phyloP scores from a whole-genome alignment of 257 asterid genomes.

The Echium plantagineum region DNA sequence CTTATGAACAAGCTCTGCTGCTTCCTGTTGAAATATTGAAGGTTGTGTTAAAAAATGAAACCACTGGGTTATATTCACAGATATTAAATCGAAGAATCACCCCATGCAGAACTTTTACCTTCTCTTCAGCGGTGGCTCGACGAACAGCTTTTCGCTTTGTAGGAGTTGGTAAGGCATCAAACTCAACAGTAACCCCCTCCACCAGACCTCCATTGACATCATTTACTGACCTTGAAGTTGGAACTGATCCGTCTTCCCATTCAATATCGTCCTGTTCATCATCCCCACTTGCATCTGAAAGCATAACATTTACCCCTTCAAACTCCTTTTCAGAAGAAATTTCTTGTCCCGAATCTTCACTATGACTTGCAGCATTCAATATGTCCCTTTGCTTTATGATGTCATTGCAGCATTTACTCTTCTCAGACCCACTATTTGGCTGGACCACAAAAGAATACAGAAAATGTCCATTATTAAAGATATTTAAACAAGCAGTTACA shows the following conservation, averaged over 20 bases:
- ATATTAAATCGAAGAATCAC: constrained; percentile 2
- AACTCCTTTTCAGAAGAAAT: constrained; percentile 16
- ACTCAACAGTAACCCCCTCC: constrained; percentile 65
- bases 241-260: constrained; percentile 81
- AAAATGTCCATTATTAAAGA: constrained; percentile 1
- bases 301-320: constrained; percentile 9
- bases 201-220: constrained; percentile 26
- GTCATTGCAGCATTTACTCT: constrained; percentile 9
- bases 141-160: constrained; percentile 48
- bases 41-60: constrained; percentile 1
- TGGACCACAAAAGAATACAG: constrained; percentile 17
- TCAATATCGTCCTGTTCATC: constrained; percentile 44
- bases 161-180: constrained; percentile 50
- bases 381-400: constrained; percentile 15
- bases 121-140: constrained; percentile 84
- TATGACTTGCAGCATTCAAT: constrained; percentile 19
- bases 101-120: constrained; percentile 28
- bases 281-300: constrained; percentile 19
- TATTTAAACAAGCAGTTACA: not conserved
- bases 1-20: constrained; percentile 81
- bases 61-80: not conserved
- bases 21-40: constrained; percentile 41
- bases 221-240: constrained; percentile 22
- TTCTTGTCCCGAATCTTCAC: constrained; percentile 22
- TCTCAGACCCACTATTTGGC: constrained; percentile 26